phyloP scores from a whole-genome alignment of 2,329 filamentous ascomycete genomes.

The Aspergillus sp. region DNA sequence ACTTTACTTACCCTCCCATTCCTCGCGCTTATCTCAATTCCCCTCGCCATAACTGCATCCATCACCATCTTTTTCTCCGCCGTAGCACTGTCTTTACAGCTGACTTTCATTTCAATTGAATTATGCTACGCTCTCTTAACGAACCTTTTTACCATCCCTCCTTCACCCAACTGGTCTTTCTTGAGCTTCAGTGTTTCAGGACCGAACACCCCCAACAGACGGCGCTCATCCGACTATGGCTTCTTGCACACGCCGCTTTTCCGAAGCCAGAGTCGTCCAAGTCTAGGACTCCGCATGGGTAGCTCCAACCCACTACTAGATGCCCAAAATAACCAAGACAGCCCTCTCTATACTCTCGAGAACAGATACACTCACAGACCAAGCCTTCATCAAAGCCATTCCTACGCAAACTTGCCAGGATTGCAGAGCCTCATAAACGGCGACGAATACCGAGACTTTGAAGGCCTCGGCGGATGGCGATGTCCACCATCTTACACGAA shows the following conservation, averaged over 20 bases:
- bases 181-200: constrained; percentile 31
- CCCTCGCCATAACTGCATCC: constrained; percentile 62
- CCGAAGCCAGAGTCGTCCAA: constrained; percentile 3
- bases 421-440: constrained; percentile 31
- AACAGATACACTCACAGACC: constrained; percentile 14
- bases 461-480: constrained; percentile 45
- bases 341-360: neutral
- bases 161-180: constrained; percentile 27
- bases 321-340: constrained; percentile 5
- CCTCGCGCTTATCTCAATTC: constrained; percentile 61
- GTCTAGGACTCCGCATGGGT: constrained; percentile 3
- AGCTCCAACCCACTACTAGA: constrained; percentile 7
- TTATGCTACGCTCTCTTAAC: constrained; percentile 59
- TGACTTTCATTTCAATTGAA: constrained; percentile 64
- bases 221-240: constrained; percentile 27
- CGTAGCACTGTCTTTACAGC: constrained; percentile 60
- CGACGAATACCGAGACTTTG: constrained; percentile 42
- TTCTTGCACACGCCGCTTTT: constrained; percentile 1
- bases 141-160: constrained; percentile 50
- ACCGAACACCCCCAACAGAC: constrained; percentile 25
- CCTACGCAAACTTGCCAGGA: constrained; percentile 13
- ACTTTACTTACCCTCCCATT: constrained; percentile 58
- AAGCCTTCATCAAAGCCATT: constrained; percentile 17
- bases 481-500: constrained; percentile 20
- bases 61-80: constrained; percentile 64